Evolutionary conservation across 2,329 filamentous ascomycete genomes (phyloP), one percentile per base, ranked within the genome.

Genomic region (Botrytis tulipae): DNA sequence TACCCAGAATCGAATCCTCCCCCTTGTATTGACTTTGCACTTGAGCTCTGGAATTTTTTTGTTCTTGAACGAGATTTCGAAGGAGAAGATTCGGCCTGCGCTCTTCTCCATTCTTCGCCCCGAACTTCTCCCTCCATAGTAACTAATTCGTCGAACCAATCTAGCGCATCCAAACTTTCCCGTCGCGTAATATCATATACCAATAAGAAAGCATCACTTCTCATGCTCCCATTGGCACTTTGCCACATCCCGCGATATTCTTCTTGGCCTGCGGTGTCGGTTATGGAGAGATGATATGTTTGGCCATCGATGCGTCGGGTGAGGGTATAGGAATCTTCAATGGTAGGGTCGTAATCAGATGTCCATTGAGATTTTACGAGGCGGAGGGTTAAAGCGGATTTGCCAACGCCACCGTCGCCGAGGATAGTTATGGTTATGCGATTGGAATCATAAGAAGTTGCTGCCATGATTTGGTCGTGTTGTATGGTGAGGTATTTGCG

Each of bases 171-270:
- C 76, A 96, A 88, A 60, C 90, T 92, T 79, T 89, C 86, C 74
- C 83, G 82, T 61, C 88, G 89, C 1, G 93, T 96, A 83, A 96
- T 95, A 84, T 96, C 93, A 87, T 96, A 96, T 78, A 96, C 93
- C 78, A 96, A 88, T 35, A 96, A 86, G 84, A 95, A 96, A 76
- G 93, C 93, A 81, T 96, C 93, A 75, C 92, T 91, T 80, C 89
- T 87, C 25, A 95, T 88, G 82, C 95, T 95, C 37, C 90, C 91
- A 48, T 90, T 87, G 1, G 69, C 54, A 29, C 57, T 71, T 25
- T 61, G 92, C 93, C 93, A 96, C 86, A 96, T 93, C 78, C 92
- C 91, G 77, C 93, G 91, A 84, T 96, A 96, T 84, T 96, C 93
- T 83, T 96, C 93, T 82, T 96, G 93, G n/a, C 93, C 93, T 40